Evolutionary conservation across 1,284 basidiomycete genomes (phyloP), one percentile per base, ranked within the genome.

Genomic region (Moniliophthora roreri): DNA sequence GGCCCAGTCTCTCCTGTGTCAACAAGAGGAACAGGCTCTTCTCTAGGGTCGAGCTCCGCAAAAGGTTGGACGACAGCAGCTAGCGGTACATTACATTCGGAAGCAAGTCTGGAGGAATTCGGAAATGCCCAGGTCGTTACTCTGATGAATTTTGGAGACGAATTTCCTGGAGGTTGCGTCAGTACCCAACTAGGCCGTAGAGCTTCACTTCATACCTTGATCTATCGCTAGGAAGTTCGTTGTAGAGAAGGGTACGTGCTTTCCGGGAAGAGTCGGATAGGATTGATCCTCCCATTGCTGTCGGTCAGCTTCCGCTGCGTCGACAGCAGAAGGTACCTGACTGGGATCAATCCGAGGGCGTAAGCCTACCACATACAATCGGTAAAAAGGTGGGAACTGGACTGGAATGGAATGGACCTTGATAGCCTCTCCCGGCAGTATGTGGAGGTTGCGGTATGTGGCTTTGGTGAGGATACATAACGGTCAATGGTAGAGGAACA

Each of bases 261-360:
- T 80, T 38, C 87, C 91, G 0, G 89, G 89, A 62, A 87, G 71
- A 4, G 93, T 95, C 70, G 83, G 77, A 61, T 87, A 95, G 52
- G 82, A 76, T 64, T 92, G 84, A 38, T 83, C 76, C 61, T 92
- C 85, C 86, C 93, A 97, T 74, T 84, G 75, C 53, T 86, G 82
- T 62, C 91, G 85, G 76, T 98, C 96, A 18, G 81, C 74, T 63
- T 95, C 90, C 59, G 92, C 87, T 11, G 87, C 79, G 53, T 93
- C 89, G 24, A 94, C 86, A 11, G 94, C 91, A 7, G 93, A 95
- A 5, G 97, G 97, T 47, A 99, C 89, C 69, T 98, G 94, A 59
- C 79, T 83, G 3, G 91, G 88, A 67, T 98, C 93, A 63, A 99
- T 95, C 59, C 89, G 86, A 40, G 90, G 82, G 41, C 93, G 84